A percentile compares a stretch with the other conserved stretches of the same genome.
phyloP scores from a whole-genome alignment of 202 grass and related monocot species.

The Brachypodium distachyon region DNA sequence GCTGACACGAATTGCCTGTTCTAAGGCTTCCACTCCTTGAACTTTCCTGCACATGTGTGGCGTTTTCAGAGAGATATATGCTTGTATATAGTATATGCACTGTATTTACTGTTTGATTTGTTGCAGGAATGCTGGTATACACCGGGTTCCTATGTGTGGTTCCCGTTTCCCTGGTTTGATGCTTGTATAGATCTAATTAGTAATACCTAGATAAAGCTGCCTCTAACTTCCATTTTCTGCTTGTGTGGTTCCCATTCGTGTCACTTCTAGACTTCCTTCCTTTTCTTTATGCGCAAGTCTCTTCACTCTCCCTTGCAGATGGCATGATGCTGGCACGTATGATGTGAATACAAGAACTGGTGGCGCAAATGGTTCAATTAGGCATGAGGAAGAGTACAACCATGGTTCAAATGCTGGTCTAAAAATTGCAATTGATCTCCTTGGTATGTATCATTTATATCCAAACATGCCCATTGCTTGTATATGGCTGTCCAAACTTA shows the following conservation, averaged over 20 bases:
- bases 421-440: slow-evolving; percentile 93
- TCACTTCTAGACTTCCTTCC: not conserved
- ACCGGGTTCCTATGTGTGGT: not conserved
- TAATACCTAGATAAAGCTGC: not conserved
- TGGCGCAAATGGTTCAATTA: slow-evolving; percentile 93
- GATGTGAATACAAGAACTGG: slow-evolving; percentile 79
- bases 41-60: not conserved
- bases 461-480: not conserved
- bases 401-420: slow-evolving; percentile 95
- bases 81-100: not conserved
- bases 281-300: not conserved
- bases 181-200: not conserved
- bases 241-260: not conserved
- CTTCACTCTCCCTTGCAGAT: slow-evolving; percentile 39
- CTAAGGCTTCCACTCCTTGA: not conserved
- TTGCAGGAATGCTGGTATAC: not conserved
- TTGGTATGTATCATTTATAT: slow-evolving; percentile 40
- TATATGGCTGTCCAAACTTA: not conserved
- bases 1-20: not conserved
- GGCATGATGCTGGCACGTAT: slow-evolving; percentile 97
- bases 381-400: slow-evolving; percentile 63
- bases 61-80: not conserved
- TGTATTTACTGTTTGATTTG: not conserved
- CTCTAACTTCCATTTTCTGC: not conserved
- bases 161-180: too few relatives aligned